Evolutionary conservation across 768 basidiomycete genomes (phyloP).

Genomic region (Lyophyllum atratum): DNA sequence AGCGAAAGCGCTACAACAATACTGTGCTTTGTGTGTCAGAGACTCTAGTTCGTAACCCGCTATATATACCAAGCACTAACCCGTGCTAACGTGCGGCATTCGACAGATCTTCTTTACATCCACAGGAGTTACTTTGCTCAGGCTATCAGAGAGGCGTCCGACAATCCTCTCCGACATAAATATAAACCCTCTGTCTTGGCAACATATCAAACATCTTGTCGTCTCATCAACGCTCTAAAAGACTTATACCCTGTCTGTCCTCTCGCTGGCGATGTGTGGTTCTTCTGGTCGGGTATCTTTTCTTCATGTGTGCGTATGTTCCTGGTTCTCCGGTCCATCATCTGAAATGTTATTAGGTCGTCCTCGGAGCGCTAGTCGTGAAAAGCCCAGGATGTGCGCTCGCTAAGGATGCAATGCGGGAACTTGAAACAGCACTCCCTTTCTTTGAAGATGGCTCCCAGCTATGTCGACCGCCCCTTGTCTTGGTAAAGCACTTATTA

Average conservation of each 20-base stretch:
- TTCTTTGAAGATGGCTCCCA: conserved; percentile 46
- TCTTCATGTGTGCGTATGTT: conserved; percentile 45
- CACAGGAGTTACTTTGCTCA: conserved; percentile 52
- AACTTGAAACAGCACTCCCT: conserved; percentile 36
- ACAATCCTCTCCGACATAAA: conserved; percentile 45
- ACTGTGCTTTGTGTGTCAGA: conserved; percentile 36
- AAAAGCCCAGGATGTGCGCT: conserved; percentile 47
- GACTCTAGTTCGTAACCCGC: conserved; percentile 45
- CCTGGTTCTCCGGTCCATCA: not conserved
- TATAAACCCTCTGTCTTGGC: conserved; percentile 48
- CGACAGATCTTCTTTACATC: conserved; percentile 42
- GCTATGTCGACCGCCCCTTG: conserved; percentile 35
- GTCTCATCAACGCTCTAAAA: conserved; percentile 40
- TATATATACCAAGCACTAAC: not conserved
- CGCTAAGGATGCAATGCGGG: conserved; percentile 37
- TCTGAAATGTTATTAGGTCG: conserved; percentile 31
- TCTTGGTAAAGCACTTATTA: conserved; percentile 29
- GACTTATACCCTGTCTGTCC: conserved; percentile 39
- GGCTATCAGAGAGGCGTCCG: conserved; percentile 41
- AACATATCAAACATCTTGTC: conserved; percentile 43
- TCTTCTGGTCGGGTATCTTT: conserved; percentile 53
- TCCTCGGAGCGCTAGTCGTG: conserved; percentile 47
- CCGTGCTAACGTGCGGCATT: not conserved
- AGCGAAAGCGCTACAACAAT: conserved; percentile 45
- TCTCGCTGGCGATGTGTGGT: conserved; percentile 39